These are phyloP conservation scores for Fusarium robinianum DNA, from an alignment of 2,329 filamentous ascomycete species.

Conservation along the genomic window DNA sequence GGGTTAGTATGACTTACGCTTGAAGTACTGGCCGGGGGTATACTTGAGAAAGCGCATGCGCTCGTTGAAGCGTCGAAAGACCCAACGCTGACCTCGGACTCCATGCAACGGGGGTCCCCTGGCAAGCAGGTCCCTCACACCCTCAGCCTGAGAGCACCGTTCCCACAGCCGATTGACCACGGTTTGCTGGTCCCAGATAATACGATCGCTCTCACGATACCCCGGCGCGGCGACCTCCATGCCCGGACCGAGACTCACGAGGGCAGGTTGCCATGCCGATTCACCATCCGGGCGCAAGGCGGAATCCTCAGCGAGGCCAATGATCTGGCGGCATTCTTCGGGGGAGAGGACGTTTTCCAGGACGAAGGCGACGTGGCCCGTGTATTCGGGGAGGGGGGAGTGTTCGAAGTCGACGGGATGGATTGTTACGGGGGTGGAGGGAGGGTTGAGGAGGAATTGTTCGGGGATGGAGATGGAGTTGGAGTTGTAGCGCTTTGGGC, in stretches of 20 bases:
- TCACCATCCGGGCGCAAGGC: conserved; percentile 40
- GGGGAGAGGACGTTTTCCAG: conserved; percentile 61
- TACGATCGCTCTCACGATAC: conserved; percentile 72
- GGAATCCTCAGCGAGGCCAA: conserved; percentile 56
- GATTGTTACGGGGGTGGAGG: conserved; percentile 48
- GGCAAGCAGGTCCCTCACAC: conserved; percentile 47
- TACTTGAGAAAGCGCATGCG: conserved; percentile 78
- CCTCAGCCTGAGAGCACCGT: conserved; percentile 54
- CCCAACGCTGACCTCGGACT: conserved; percentile 42
- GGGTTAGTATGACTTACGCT: conserved; percentile 43
- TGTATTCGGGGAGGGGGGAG: conserved; percentile 56
- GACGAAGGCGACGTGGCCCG: conserved; percentile 57
- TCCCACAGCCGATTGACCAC: conserved; percentile 67
- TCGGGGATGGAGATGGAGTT: conserved; percentile 44
- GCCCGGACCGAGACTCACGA: conserved; percentile 69
- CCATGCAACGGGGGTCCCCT: conserved; percentile 38
- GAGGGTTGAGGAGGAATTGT: conserved; percentile 49
- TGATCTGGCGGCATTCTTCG: conserved; percentile 63
- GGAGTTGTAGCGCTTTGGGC: conserved; percentile 37
- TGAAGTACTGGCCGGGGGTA: conserved; percentile 72
- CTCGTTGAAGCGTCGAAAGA: conserved; percentile 65
- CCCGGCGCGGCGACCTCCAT: conserved; percentile 57
- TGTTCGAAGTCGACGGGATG: conserved; percentile 57
- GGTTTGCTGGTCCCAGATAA: conserved; percentile 71
- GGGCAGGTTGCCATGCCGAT: conserved; percentile 66